Percentiles rank a stretch among this genome's conserved stretches.
Evolutionary conservation across 1,284 basidiomycete genomes (phyloP).

Genomic region (Rhizopogon hawkerae): DNA sequence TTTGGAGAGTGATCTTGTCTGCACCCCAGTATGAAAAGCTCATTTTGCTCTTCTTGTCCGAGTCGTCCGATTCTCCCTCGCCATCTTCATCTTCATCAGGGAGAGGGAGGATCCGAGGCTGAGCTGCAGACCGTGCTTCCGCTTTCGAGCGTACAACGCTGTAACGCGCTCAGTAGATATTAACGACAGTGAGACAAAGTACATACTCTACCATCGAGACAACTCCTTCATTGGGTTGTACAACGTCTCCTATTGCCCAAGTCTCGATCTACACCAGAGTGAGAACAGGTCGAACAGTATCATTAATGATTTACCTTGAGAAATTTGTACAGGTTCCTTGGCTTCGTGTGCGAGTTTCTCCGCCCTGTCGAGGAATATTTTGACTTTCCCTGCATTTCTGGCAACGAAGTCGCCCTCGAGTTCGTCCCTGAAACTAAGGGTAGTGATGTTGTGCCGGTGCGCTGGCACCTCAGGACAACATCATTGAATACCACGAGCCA

Average conservation of each 20-base stretch:
- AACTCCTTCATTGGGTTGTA: slow-evolving; percentile 63
- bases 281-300: neutral
- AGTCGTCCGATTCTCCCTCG: slow-evolving; percentile 66
- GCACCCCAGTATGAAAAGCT: slow-evolving; percentile 87
- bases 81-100: slow-evolving; percentile 56
- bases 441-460: slow-evolving; percentile 81
- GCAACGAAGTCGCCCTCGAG: slow-evolving; percentile 61
- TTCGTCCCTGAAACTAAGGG: slow-evolving; percentile 72
- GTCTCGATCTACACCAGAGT: slow-evolving; percentile 61
- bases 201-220: slow-evolving; percentile 82
- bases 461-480: slow-evolving; percentile 86
- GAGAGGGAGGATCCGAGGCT: slow-evolving; percentile 64
- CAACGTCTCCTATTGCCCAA: slow-evolving; percentile 74
- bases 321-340: slow-evolving; percentile 87
- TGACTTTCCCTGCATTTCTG: slow-evolving; percentile 71
- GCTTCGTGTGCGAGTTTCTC: slow-evolving; percentile 62
- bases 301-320: slow-evolving; percentile 49
- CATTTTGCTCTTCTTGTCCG: slow-evolving; percentile 83
- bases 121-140: slow-evolving; percentile 42
- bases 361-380: slow-evolving; percentile 73
- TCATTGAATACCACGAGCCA: slow-evolving; percentile 97
- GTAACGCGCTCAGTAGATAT: slow-evolving; percentile 11
- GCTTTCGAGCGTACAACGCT: slow-evolving; percentile 65
- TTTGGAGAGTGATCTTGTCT: slow-evolving; percentile 77
- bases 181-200: slow-evolving; percentile 11